A percentile compares a stretch with the other conserved stretches of the same genome.
Conservation (phyloP, 768 basidiomycete species). For the Amanita polypyramis region DNA sequence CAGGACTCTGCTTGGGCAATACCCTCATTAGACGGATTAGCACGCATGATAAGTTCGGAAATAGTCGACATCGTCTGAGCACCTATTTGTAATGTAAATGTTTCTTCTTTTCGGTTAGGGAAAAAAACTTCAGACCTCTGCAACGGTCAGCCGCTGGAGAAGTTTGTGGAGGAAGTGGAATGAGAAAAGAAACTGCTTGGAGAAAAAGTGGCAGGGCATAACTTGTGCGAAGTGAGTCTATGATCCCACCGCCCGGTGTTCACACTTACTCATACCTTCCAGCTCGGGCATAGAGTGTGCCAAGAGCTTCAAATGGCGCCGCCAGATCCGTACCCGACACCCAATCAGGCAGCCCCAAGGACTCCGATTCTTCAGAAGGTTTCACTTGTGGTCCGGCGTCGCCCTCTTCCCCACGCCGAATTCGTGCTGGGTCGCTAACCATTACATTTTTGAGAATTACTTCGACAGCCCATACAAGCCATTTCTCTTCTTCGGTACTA, state of each 20-base stretch:
- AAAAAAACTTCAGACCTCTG: constrained; percentile 31
- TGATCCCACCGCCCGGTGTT: no score
- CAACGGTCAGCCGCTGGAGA: constrained; percentile 41
- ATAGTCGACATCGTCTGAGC: constrained; percentile 38
- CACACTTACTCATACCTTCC: constrained; percentile 50
- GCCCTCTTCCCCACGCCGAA: background rate
- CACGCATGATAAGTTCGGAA: constrained; percentile 31
- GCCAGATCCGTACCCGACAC: constrained; percentile 48
- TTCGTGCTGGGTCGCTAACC: constrained; percentile 11
- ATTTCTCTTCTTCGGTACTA: constrained; percentile 29
- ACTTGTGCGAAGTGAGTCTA: constrained; percentile 21
- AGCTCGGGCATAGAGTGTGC: constrained; percentile 43
- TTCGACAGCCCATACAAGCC: constrained; percentile 33
- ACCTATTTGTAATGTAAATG: constrained; percentile 17
- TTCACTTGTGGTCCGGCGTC: background rate
- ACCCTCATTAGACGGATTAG: constrained; percentile 18
- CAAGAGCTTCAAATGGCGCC: constrained; percentile 60
- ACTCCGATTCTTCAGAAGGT: background rate
- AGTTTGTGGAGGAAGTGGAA: constrained; percentile 33
- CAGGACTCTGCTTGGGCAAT: constrained; percentile 47
- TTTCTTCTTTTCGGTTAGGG: background rate
- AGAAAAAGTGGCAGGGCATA: constrained; percentile 58
- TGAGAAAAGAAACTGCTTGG: constrained; percentile 50
- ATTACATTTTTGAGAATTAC: constrained; percentile 27
- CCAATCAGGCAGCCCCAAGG: constrained; percentile 50